phyloP scores from a whole-genome alignment of 345 rosid genomes.

The Citrus sinensis region DNA sequence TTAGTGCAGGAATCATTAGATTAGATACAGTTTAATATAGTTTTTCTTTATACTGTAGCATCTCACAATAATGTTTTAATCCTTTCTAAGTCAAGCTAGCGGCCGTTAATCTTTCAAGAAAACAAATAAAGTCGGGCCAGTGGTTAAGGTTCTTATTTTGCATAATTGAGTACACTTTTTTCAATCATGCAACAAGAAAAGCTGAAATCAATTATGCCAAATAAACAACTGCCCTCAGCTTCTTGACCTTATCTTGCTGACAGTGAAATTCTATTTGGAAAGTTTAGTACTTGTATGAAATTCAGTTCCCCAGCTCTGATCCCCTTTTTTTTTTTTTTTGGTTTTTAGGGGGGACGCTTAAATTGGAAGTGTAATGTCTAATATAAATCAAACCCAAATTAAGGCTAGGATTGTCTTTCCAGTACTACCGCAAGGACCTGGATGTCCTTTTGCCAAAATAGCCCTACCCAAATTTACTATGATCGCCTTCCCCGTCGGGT shows the following conservation, averaged over 20 bases:
- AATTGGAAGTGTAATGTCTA: not conserved
- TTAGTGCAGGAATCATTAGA: not conserved
- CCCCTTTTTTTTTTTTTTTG: too few species aligned
- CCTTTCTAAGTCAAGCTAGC: conserved; percentile 1
- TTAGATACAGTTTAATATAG: not conserved
- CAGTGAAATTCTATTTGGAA: not conserved
- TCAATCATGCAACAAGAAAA: not conserved
- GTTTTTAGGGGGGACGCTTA: not conserved
- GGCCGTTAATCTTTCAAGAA: not conserved
- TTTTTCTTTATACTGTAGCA: not conserved
- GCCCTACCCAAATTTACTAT: not conserved
- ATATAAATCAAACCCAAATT: not conserved
- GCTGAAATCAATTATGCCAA: not conserved
- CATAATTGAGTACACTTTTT: not conserved
- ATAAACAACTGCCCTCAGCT: not conserved
- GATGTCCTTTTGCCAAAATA: not conserved
- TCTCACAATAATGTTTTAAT: not conserved
- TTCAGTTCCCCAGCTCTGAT: not conserved
- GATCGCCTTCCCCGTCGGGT: not conserved
- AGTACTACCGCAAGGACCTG: not conserved
- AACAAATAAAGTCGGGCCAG: not conserved
- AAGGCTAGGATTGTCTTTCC: not conserved
- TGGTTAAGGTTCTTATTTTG: not conserved
- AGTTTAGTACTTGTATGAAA: not conserved
- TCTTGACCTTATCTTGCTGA: not conserved